A percentile compares a stretch with the other conserved stretches of the same genome.
Conservation (phyloP, 2,329 filamentous ascomycete species). For the Trichoderma sp. region DNA sequence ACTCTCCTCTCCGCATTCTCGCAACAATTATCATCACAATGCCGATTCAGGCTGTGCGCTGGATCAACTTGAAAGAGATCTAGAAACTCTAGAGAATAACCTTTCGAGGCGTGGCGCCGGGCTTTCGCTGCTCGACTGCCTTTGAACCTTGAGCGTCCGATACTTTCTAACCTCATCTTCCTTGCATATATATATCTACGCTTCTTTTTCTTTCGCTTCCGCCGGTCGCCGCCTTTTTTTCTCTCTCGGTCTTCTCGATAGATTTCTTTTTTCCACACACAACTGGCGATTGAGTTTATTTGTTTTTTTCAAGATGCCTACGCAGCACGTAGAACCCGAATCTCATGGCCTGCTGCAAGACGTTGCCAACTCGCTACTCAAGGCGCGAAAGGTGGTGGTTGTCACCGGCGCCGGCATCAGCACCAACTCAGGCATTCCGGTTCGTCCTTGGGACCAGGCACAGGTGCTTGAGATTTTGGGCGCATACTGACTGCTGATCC, state of each 20-base stretch:
- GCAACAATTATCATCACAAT: slow-evolving; percentile 21
- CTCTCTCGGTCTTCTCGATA: no score
- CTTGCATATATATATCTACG: background rate
- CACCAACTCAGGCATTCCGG: slow-evolving; percentile 72
- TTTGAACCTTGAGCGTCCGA: background rate
- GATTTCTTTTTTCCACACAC: background rate
- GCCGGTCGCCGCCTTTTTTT: background rate
- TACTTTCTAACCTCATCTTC: background rate
- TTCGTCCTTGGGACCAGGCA: slow-evolving; percentile 35
- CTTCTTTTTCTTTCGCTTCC: background rate
- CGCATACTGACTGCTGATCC: slow-evolving; percentile 21
- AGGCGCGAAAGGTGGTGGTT: slow-evolving; percentile 66
- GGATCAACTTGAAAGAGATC: slow-evolving; percentile 2
- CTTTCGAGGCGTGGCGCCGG: background rate
- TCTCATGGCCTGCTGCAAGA: slow-evolving; percentile 56
- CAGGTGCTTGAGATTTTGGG: background rate
- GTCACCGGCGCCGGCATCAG: slow-evolving; percentile 72
- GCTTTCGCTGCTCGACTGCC: slow-evolving; percentile 2
- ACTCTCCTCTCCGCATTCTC: slow-evolving; percentile 9
- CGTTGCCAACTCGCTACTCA: slow-evolving; percentile 61
- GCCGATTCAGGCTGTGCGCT: slow-evolving; percentile 19
- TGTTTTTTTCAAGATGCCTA: slow-evolving; percentile 50
- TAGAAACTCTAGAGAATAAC: background rate
- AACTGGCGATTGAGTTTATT: background rate
- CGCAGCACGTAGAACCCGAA: slow-evolving; percentile 50